phyloP scores from a whole-genome alignment of 495 filamentous ascomycete species.

The Aspergillus nanangensis region DNA sequence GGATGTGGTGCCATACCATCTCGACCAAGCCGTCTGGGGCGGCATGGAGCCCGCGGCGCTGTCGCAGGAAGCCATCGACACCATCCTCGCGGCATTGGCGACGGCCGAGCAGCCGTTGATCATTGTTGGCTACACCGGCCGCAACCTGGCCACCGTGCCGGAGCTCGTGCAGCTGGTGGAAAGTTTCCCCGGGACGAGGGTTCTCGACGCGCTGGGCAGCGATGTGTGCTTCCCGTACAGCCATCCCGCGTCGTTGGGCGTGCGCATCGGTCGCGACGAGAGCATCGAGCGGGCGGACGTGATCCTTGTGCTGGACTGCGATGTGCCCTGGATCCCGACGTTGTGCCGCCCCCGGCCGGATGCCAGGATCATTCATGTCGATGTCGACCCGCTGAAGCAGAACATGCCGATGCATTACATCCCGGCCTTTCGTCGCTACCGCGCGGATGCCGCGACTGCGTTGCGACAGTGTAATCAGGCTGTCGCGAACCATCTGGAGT shows the following conservation, averaged over 20 bases:
- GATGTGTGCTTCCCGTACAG: conserved; percentile 87
- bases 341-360: conserved; percentile 38
- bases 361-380: conserved; percentile 68
- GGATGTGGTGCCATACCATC: conserved; percentile 64
- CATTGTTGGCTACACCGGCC: conserved; percentile 73
- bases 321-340: conserved; percentile 66
- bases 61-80: conserved; percentile 53
- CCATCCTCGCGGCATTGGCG: conserved; percentile 62
- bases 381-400: conserved; percentile 77
- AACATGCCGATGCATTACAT: conserved; percentile 59
- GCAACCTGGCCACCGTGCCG: conserved; percentile 58
- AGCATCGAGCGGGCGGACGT: conserved; percentile 70
- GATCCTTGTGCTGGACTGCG: conserved; percentile 82
- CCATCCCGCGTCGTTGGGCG: conserved; percentile 64
- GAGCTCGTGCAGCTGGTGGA: conserved; percentile 74
- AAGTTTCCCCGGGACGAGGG: conserved; percentile 66
- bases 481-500: no score
- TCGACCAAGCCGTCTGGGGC: conserved; percentile 66
- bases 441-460: neutral
- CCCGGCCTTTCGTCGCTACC: neutral
- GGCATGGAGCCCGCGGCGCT: conserved; percentile 69
- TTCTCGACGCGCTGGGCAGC: conserved; percentile 79
- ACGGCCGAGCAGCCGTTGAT: conserved; percentile 67
- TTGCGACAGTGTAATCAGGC: no score
- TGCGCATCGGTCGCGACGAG: conserved; percentile 66